Base-by-base conservation (phyloP, 2,329 filamentous ascomycete species). In the Hypocreales sp. region DNA sequence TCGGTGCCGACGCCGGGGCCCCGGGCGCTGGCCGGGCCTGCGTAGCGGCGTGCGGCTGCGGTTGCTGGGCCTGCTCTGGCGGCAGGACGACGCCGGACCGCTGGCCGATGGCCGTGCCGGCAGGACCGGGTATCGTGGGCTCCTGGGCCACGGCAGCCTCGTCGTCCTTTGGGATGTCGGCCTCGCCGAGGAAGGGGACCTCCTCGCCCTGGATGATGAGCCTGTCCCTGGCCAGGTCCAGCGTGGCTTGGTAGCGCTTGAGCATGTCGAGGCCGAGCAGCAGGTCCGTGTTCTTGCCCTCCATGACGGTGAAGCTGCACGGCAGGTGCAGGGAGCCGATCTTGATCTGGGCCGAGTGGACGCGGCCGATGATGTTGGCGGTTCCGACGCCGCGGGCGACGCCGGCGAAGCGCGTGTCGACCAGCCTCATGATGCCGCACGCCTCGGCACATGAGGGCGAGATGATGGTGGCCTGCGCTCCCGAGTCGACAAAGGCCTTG, bases 221-320 rank as follows among this genome's bases (percentile, higher is more conserved):
- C 36, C 76, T 80, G 44, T 90, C 83, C 44, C 77, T 78, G 36
- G 73, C 68, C 9, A 98, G 66, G 49, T 98, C 90, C 44, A 98
- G 87, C 41, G 69, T 79, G 20, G 87, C 90, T 53, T 93, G 87
- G 53, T 95, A 86, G 21, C 90, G 73, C 58, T 92, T 94, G 35
- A 98, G 65, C 82, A 98, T 98, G 51, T 98, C 90, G 22, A 98
- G 60, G 4, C 90, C 90, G 9, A 98, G 70, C 3, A 98, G 67
- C 12, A 98, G 64, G 48, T 95, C 90, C 15, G 98, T 90, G 28
- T 83, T 75, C 55, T 95, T 98, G 37, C 90, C 90, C 57, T 98
- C 90, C 90, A 98, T 98, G 46, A 98, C 90, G 4, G 90, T 98
- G 52, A 98, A 98, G 33, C 84, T 90, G 57, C 86, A 95, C 3